Evolutionary conservation across 2,329 filamentous ascomycete species (phyloP), one percentile per base, ranked within the genome.

Genomic region (Aspergillus hiratsukae): DNA sequence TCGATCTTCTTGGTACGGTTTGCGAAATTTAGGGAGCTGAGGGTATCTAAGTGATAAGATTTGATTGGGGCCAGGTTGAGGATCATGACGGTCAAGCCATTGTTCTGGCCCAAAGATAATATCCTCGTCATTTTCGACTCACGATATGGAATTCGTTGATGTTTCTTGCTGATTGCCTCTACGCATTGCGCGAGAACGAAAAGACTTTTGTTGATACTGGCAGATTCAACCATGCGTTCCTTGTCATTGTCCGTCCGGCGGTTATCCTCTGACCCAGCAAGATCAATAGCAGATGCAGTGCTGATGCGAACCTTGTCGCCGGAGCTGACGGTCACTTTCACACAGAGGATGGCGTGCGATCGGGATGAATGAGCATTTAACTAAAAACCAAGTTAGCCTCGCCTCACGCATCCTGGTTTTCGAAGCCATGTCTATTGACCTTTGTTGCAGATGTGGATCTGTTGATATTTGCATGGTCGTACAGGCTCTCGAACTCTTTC

Each of bases 121-220:
- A 97, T 97, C 49, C 93, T 84, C 0, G 94, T 97, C 93, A 97
- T 97, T 79, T 97, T 97, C 53, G 89, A 94, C 71, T 97, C 93
- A 55, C 93, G 83, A 72, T 96, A 97, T 0, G 94, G 93, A 67
- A 97, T 93, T 35, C 93, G 85, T 65, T 75, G 72, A 58, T 86
- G 83, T 66, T 87, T 87, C 70, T 84, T 85, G 67, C 88, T 89
- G 69, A 97, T 97, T 55, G 93, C 93, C 70, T 97, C 93, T 53
- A 97, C 93, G 66, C 93, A 97, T 72, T 96, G 91, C 46, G 91
- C 93, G 50, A 97, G 78, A 19, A 97, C 92, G 67, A 97, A 97
- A 6, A 97, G 80, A 61, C 90, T 95, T 78, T 97, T 97, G 81
- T 97, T 97, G 79, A 97, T 97, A 68, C 90, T 93, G 0, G 93